Evolutionary conservation across 2,329 filamentous ascomycete genomes (phyloP), one percentile per base, ranked within the genome.

Genomic region (Hirsutella minnesotensis): DNA sequence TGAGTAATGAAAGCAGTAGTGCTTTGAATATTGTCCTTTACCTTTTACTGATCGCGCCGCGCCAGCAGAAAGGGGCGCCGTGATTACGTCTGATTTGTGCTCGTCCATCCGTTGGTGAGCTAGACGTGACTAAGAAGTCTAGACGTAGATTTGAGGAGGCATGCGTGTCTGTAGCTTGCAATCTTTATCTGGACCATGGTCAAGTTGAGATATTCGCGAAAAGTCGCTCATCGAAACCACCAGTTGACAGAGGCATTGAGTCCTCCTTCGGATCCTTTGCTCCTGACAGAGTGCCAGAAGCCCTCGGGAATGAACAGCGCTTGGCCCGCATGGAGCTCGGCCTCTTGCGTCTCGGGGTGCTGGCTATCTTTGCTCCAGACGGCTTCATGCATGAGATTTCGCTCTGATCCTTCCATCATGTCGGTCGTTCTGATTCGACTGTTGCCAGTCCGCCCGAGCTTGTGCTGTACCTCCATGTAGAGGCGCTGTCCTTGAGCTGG

Each of bases 331-430:
- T 65, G 60, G 13, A 96, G 56, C 4, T 63, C 57, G 2, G 72
- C 75, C 54, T 86, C 75, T 3, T 60, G 50, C 18, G 72, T 52
- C 50, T 52, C 64, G 51, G 51, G 59, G 46, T 46, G 52, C 19
- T 19, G 45, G 31, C 41, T 46, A 2, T 56, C 48, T 3, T 56
- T 50, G 3, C 60, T 64, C 92, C 90, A 96, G 3, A 95, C 72
- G 3, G 73, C 78, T 1, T 72, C 63, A 49, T 89, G 77, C 13
- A 95, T 60, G 3, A 72, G 65, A 18, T 68, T 61, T 49, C 79
- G 79, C 63, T 95, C 86, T 2, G 66, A 62, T 0, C 88, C 88
- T 41, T 80, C 70, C 88, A 96, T 95, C 89, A 96, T 95, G 57
- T 95, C 88, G 10, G 81, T 72, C 0, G 85, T 84, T 44, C 88